Evolutionary conservation across 1,284 basidiomycete genomes (phyloP).

Genomic region (Termitomyces sp.): DNA sequence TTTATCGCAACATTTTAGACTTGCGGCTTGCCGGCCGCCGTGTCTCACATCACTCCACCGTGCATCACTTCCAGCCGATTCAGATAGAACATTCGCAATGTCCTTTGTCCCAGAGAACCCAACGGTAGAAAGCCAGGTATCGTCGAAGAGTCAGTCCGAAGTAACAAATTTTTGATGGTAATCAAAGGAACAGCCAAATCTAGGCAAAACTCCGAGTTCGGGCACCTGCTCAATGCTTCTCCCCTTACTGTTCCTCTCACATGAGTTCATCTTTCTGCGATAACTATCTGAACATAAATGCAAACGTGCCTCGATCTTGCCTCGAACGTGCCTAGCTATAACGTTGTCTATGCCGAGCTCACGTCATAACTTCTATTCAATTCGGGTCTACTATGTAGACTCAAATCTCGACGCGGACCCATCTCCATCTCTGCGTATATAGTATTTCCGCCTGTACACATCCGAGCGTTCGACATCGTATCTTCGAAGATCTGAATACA

Average conservation of each 20-base stretch:
- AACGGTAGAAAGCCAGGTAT: not conserved
- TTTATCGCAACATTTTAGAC: constrained; percentile 9
- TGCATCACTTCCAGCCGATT: not conserved
- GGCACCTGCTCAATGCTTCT: too few species aligned
- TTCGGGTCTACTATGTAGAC: not conserved
- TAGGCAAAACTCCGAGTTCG: not conserved
- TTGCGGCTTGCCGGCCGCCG: constrained; percentile 7
- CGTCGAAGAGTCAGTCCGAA: not conserved
- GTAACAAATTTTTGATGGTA: too few species aligned
- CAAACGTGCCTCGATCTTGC: not conserved
- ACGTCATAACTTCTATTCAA: not conserved
- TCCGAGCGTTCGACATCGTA: not conserved
- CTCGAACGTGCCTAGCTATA: not conserved
- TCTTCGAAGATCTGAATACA: not conserved
- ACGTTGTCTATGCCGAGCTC: not conserved
- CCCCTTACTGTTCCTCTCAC: not conserved
- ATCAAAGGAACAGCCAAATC: not conserved
- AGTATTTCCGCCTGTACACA: not conserved
- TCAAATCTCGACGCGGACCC: not conserved
- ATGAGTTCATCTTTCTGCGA: not conserved
- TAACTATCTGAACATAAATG: not conserved
- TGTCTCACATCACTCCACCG: constrained; percentile 8
- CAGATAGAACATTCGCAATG: not conserved
- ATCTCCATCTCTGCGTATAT: not conserved
- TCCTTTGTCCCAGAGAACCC: not conserved